phyloP scores from a whole-genome alignment of 768 basidiomycete species.

The Leccinellum albellum region DNA sequence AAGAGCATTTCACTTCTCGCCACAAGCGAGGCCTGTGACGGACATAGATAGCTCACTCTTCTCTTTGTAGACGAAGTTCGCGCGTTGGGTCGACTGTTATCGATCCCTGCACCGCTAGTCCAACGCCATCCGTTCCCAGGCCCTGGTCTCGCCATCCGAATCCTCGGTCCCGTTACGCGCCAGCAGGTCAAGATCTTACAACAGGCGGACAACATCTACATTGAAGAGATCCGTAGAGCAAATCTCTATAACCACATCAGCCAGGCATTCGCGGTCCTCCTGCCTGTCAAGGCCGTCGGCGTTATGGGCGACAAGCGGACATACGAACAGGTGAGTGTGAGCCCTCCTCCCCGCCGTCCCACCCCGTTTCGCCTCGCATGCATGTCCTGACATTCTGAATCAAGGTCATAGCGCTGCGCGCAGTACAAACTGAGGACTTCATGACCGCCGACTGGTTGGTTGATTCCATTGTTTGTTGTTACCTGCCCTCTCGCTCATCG shows the following conservation, averaged over 20 bases:
- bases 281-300: conserved; percentile 96
- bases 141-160: conserved; percentile 96
- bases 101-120: conserved; percentile 89
- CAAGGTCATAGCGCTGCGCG: conserved; percentile 88
- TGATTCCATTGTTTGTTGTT: background rate
- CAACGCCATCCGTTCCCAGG: conserved; percentile 99
- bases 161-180: conserved; percentile 91
- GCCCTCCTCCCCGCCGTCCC: background rate
- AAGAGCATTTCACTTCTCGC: conserved; percentile 11
- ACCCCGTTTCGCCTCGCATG: background rate
- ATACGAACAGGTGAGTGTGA: conserved; percentile 74
- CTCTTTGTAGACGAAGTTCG: conserved; percentile 82
- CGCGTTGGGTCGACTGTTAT: conserved; percentile 82
- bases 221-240: conserved; percentile 94
- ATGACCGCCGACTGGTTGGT: conserved; percentile 98
- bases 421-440: conserved; percentile 97
- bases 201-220: conserved; percentile 91
- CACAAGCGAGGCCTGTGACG: background rate
- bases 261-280: conserved; percentile 93
- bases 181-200: conserved; percentile 91
- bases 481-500: conserved; percentile 9
- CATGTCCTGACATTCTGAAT: conserved; percentile 1
- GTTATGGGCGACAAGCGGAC: conserved; percentile 97
- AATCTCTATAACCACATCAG: conserved; percentile 89
- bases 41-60: background rate